These are phyloP conservation scores for Suhomyces pyralidae DNA, from an alignment of 805 yeast species.

Conservation along the genomic window DNA sequence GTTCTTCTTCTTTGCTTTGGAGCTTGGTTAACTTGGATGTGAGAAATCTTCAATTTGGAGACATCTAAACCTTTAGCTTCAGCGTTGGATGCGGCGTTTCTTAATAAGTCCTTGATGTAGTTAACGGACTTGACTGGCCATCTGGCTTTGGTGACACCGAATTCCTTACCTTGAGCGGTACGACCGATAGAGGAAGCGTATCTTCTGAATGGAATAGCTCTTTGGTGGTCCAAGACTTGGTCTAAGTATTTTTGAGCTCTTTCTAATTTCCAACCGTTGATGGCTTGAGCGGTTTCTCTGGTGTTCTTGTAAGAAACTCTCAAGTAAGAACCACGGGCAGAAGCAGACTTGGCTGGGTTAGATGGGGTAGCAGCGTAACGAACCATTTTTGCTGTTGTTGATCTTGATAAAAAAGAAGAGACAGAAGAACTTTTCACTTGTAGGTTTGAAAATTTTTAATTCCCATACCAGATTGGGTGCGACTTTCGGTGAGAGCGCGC, in stretches of 20 bases:
- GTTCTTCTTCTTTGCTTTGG: conserved; percentile 99
- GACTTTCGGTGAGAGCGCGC: conserved; percentile 3
- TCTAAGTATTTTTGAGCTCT: conserved; percentile 94
- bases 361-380: conserved; percentile 99
- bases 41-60: conserved; percentile 89
- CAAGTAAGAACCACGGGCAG: conserved; percentile 99
- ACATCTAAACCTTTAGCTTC: conserved; percentile 97
- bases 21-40: conserved; percentile 99
- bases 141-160: conserved; percentile 99
- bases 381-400: conserved; percentile 61
- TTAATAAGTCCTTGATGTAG: conserved; percentile 89
- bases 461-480: conserved; percentile 5
- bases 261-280: conserved; percentile 96
- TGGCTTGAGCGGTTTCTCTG: conserved; percentile 98
- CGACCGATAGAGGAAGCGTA: conserved; percentile 95
- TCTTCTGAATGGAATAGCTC: conserved; percentile 99
- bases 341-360: conserved; percentile 98
- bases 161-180: conserved; percentile 99
- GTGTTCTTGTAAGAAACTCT: conserved; percentile 99
- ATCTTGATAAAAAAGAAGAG: conserved; percentile 4
- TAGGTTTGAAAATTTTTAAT: conserved; percentile 11
- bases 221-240: conserved; percentile 95
- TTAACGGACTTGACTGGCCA: conserved; percentile 99
- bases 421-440: conserved; percentile 4
- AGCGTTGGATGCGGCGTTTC: conserved; percentile 98